Conservation (phyloP, 306 rosid species). For the Inga oerstediana region DNA sequence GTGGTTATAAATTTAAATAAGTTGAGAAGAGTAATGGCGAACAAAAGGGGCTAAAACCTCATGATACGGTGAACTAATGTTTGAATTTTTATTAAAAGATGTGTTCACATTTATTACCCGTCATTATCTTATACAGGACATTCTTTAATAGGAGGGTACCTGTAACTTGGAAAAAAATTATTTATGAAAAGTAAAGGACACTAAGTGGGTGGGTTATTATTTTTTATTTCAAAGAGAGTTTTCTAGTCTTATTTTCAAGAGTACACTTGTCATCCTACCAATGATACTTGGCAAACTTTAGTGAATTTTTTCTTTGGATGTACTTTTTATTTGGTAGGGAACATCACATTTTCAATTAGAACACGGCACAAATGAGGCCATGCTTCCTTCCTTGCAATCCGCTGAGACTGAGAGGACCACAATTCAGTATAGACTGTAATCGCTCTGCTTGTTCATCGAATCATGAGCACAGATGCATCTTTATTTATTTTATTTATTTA, state of each 20-base stretch:
- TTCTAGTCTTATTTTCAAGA: background rate
- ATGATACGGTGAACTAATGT: no score
- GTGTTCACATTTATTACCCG: no score
- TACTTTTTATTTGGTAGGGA: background rate
- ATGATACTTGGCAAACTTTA: background rate
- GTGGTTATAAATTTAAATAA: no score
- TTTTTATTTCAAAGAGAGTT: no score
- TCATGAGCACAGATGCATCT: slow-evolving; percentile 19
- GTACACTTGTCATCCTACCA: background rate
- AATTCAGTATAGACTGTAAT: slow-evolving; percentile 1
- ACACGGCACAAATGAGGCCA: slow-evolving; percentile 4
- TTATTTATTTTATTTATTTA: slow-evolving; percentile 7
- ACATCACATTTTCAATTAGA: background rate
- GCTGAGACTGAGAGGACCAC: slow-evolving; percentile 24
- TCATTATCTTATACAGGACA: no score
- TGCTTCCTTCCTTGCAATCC: slow-evolving; percentile 12
- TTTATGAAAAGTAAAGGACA: no score
- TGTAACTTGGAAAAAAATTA: no score
- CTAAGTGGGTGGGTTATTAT: no score
- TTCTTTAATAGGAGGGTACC: no score
- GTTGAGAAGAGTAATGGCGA: no score
- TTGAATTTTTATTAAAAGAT: no score
- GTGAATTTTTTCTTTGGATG: background rate
- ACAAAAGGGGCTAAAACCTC: no score
- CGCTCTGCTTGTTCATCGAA: background rate